Percentiles rank a stretch among this genome's conserved stretches.
Conservation (phyloP, 1,284 basidiomycete species). For the Rhodotorula mucilaginosa region DNA sequence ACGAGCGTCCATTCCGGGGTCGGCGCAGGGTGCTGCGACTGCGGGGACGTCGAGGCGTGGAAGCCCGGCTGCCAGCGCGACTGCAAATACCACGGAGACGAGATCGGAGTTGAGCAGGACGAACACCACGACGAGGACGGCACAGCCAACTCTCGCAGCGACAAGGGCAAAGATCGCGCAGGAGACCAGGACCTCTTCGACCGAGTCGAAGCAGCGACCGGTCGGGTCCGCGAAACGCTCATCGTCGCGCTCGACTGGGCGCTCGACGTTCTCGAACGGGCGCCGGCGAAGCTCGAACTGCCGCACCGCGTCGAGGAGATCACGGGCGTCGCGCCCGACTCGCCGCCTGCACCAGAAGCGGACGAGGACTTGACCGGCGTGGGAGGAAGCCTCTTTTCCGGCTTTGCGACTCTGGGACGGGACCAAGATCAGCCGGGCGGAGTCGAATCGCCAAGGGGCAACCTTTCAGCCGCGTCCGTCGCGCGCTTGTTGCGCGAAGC, state of each 20-base stretch:
- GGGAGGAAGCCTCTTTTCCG: neutral
- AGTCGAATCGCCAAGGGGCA: neutral
- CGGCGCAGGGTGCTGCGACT: constrained; percentile 69
- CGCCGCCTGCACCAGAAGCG: neutral
- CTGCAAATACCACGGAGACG: constrained; percentile 30
- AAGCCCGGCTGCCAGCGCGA: constrained; percentile 32
- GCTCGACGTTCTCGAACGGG: constrained; percentile 28
- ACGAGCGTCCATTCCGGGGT: constrained; percentile 89
- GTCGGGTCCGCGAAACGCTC: constrained; percentile 3
- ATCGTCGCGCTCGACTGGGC: constrained; percentile 34
- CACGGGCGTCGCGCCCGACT: neutral
- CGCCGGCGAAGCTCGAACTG: constrained; percentile 11
- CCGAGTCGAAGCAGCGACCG: constrained; percentile 10
- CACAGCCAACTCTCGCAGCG: neutral
- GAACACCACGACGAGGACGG: neutral
- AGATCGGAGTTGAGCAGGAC: neutral
- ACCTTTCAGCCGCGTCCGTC: neutral
- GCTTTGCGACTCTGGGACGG: neutral
- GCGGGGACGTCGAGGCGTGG: constrained; percentile 87
- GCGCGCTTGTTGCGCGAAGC: neutral
- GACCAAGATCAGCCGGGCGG: neutral
- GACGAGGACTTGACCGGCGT: neutral
- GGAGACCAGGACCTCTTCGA: constrained; percentile 31
- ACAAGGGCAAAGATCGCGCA: constrained; percentile 6
- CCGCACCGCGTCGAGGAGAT: constrained; percentile 26